A percentile compares a stretch with the other conserved stretches of the same genome.
Evolutionary conservation across 2,329 filamentous ascomycete genomes (phyloP).

Genomic region (Dothideomycetidae sp.): DNA sequence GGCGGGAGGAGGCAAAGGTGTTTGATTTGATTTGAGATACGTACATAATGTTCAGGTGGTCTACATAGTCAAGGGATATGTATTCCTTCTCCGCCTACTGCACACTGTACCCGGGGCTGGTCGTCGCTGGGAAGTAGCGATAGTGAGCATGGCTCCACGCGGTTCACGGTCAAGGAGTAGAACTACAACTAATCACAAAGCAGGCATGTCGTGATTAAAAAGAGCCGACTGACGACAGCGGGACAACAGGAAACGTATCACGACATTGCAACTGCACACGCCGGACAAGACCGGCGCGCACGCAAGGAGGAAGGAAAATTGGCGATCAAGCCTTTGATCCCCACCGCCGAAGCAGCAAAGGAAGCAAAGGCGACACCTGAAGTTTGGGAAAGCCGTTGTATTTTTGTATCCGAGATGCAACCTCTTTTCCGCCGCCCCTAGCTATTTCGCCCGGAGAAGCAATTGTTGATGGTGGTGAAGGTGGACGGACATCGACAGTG

Average conservation of each 20-base stretch:
- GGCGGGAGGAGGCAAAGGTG: not conserved
- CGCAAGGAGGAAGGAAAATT: not conserved
- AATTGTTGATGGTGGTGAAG: not conserved
- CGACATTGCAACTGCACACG: slow-evolving; percentile 1
- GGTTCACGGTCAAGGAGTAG: no score
- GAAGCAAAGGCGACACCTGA: slow-evolving; percentile 10
- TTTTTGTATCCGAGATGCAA: slow-evolving; percentile 8
- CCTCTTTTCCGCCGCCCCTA: slow-evolving; percentile 8
- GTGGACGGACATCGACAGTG: no score
- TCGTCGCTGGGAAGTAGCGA: no score
- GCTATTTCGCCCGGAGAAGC: not conserved
- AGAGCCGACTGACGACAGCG: no score
- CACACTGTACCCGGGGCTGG: no score
- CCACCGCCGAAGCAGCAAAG: slow-evolving; percentile 3
- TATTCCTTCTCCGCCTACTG: no score
- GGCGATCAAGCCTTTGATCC: slow-evolving; percentile 8
- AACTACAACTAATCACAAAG: no score
- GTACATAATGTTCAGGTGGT: not conserved
- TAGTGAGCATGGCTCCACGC: no score
- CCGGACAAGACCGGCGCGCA: no score
- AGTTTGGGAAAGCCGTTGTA: slow-evolving; percentile 2
- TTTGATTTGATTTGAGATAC: not conserved
- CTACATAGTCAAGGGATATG: no score
- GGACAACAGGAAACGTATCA: not conserved
- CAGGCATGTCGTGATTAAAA: no score